phyloP scores from a whole-genome alignment of 208 protist species.

The Kentomonas sorsogonicus region DNA sequence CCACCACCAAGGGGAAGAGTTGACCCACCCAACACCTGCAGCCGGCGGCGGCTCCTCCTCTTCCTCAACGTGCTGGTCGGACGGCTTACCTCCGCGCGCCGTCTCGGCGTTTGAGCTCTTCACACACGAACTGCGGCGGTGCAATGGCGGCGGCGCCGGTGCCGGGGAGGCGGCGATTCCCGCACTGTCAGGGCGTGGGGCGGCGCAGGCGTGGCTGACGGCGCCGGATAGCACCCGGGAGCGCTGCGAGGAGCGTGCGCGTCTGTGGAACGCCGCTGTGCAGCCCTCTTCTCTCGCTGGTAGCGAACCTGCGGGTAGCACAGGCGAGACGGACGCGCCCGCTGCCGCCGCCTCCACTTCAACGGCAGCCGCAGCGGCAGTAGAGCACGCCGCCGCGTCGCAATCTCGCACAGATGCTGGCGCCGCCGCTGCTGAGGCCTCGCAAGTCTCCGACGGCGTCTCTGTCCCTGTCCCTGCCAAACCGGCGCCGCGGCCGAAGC shows the following conservation, averaged over 20 bases:
- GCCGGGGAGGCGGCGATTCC: background rate
- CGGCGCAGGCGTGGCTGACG: slow-evolving; percentile 28
- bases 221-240: slow-evolving; percentile 13
- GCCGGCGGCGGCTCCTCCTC: too few relatives aligned
- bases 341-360: too few relatives aligned
- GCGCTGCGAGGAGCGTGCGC: slow-evolving; percentile 4
- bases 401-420: too few relatives aligned
- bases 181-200: background rate
- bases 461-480: too few relatives aligned
- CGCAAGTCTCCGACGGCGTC: too few relatives aligned
- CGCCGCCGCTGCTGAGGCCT: too few relatives aligned
- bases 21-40: background rate
- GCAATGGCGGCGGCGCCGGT: slow-evolving; percentile 17
- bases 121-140: slow-evolving; percentile 2
- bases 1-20: background rate
- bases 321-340: too few relatives aligned
- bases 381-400: too few relatives aligned
- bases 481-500: background rate
- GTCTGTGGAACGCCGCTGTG: background rate
- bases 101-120: slow-evolving; percentile 10
- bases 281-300: background rate
- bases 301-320: background rate
- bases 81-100: slow-evolving; percentile 1
- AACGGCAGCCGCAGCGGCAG: too few relatives aligned
- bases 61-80: too few relatives aligned